Conservation (phyloP, 2,329 filamentous ascomycete genomes). For the Fusarium phyllophilum region DNA sequence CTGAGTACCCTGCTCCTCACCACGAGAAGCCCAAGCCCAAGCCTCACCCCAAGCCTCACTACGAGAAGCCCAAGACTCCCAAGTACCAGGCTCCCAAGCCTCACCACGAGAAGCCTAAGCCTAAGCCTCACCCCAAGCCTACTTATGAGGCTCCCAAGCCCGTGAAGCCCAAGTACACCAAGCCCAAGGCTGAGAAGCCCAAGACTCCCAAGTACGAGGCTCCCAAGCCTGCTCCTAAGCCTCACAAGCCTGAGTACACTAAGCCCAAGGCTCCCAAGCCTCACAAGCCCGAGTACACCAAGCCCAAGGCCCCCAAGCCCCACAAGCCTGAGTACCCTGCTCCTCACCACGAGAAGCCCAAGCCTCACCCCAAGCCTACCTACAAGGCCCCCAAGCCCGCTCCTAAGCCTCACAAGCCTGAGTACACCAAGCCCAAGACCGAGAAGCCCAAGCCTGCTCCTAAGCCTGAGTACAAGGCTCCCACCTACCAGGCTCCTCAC, state of each 20-base stretch:
- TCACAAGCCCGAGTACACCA: not conserved
- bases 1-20: not conserved
- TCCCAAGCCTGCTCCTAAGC: not conserved
- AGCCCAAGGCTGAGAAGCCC: not conserved
- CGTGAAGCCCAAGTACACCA: not conserved
- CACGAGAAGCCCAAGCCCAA: conserved; percentile 3
- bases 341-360: not conserved
- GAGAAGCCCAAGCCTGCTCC: not conserved
- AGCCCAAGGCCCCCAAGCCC: not conserved
- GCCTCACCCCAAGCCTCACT: not conserved
- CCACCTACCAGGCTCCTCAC: not conserved
- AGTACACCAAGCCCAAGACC: not conserved
- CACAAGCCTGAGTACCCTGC: not conserved
- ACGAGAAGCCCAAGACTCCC: not conserved
- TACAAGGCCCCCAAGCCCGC: not conserved
- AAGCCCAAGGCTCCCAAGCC: not conserved
- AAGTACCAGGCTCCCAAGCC: not conserved
- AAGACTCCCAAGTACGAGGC: not conserved
- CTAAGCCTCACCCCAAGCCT: not conserved
- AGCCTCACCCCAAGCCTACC: not conserved
- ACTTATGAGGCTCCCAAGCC: not conserved
- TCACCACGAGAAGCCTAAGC: not conserved
- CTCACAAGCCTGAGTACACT: no score
- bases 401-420: not conserved
- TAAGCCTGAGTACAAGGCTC: conserved; percentile 1